Evolutionary conservation across 352 stramenopile species (phyloP).

Genomic region (Phytophthora syringae): DNA sequence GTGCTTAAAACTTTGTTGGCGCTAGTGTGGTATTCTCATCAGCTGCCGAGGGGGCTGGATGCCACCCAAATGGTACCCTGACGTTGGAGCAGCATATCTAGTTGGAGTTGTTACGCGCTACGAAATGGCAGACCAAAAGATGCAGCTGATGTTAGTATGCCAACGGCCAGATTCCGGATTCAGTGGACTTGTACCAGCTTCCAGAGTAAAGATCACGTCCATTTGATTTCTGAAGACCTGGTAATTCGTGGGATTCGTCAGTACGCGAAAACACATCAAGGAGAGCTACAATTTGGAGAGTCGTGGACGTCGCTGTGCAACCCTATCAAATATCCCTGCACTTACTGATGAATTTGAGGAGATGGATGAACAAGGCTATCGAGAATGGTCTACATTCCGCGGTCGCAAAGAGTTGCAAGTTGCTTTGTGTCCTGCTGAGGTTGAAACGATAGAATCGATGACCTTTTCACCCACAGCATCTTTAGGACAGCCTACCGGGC

Average conservation of each 20-base stretch:
- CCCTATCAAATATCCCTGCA: conserved; percentile 1
- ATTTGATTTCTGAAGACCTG: not conserved
- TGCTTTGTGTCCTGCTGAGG: conserved; percentile 2
- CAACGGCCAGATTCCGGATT: not conserved
- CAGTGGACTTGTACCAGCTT: not conserved
- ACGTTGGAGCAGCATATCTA: not conserved
- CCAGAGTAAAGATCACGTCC: not conserved
- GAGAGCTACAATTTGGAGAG: conserved; percentile 10
- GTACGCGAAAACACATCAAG: too few relatives aligned
- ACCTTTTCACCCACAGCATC: conserved; percentile 5
- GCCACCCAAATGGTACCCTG: not conserved
- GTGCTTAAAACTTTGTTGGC: not conserved
- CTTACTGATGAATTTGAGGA: conserved; percentile 13
- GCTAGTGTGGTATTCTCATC: conserved; percentile 1
- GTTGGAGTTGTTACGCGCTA: conserved; percentile 2
- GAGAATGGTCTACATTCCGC: conserved; percentile 15
- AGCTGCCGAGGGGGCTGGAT: conserved; percentile 1
- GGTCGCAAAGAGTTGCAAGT: conserved; percentile 10
- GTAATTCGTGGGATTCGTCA: conserved; percentile 1
- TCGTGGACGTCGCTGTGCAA: conserved; percentile 6
- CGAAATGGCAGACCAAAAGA: not conserved
- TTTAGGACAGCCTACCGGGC: not conserved
- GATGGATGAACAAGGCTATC: not conserved
- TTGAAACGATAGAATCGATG: conserved; percentile 14
- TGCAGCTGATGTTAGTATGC: not conserved